Percentiles rank a stretch among this genome's conserved stretches.
These are phyloP conservation scores for Trichocomaceae sp. DNA, from an alignment of 2,329 filamentous ascomycete genomes.

Conservation along the genomic window DNA sequence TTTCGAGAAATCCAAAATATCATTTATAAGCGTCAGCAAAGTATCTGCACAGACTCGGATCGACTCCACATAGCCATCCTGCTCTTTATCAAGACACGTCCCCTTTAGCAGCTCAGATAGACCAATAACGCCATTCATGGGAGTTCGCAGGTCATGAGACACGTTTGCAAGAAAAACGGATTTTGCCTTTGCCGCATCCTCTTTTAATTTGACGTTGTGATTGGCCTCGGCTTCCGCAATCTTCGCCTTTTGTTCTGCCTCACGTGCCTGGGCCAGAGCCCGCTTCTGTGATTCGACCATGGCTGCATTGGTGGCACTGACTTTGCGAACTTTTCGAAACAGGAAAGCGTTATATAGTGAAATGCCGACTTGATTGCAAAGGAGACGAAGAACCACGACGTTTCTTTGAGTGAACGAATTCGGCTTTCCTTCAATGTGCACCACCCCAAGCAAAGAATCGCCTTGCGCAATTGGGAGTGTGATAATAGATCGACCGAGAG, in stretches of 20 bases:
- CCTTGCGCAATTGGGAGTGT: slow-evolving; percentile 58
- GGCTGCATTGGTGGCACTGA: slow-evolving; percentile 56
- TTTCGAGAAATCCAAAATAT: slow-evolving; percentile 86
- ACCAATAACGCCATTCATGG: slow-evolving; percentile 88
- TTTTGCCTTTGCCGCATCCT: slow-evolving; percentile 66
- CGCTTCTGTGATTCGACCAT: slow-evolving; percentile 62
- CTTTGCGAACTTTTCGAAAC: slow-evolving; percentile 55
- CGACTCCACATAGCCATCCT: slow-evolving; percentile 57
- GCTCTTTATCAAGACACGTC: slow-evolving; percentile 50
- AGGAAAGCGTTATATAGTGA: slow-evolving; percentile 59
- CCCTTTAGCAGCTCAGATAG: slow-evolving; percentile 57
- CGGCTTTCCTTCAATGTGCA: slow-evolving; percentile 57
- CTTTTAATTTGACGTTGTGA: slow-evolving; percentile 59
- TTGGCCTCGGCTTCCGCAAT: slow-evolving; percentile 58
- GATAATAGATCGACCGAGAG: slow-evolving; percentile 54
- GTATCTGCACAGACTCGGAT: slow-evolving; percentile 65
- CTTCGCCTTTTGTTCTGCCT: slow-evolving; percentile 59
- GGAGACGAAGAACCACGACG: slow-evolving; percentile 45
- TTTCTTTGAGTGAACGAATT: slow-evolving; percentile 59
- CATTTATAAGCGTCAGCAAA: slow-evolving; percentile 79
- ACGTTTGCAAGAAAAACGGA: slow-evolving; percentile 97
- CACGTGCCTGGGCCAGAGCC: slow-evolving; percentile 54
- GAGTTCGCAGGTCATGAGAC: slow-evolving; percentile 77
- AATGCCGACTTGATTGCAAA: slow-evolving; percentile 60
- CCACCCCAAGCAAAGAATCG: slow-evolving; percentile 52